Conservation (phyloP, 2,329 filamentous ascomycete genomes). For the Thielaviopsis ethacetica region DNA sequence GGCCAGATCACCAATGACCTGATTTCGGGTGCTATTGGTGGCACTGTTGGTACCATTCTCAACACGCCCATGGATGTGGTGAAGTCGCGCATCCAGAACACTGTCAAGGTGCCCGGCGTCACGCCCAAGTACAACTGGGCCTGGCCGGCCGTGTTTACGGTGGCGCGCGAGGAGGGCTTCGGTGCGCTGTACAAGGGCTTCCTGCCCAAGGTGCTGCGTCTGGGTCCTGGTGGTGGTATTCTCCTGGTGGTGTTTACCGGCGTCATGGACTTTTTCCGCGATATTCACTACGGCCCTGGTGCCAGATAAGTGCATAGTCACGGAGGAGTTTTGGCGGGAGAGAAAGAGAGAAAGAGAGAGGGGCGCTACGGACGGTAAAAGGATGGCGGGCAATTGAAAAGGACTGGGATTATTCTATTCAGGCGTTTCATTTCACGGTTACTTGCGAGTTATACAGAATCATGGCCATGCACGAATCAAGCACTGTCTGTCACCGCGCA, state of each 20-base stretch:
- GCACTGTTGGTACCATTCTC: slow-evolving; percentile 72
- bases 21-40: slow-evolving; percentile 71
- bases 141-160: slow-evolving; percentile 68
- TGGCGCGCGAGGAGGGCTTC: slow-evolving; percentile 88
- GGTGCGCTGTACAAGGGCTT: slow-evolving; percentile 93
- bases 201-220: slow-evolving; percentile 62
- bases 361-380: neutral
- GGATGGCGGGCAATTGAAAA: neutral
- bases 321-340: neutral
- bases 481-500: slow-evolving; percentile 3
- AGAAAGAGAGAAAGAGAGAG: neutral
- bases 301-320: slow-evolving; percentile 2
- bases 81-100: slow-evolving; percentile 97
- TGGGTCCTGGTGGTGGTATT: slow-evolving; percentile 45
- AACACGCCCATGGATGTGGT: slow-evolving; percentile 97
- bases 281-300: slow-evolving; percentile 23
- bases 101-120: slow-evolving; percentile 61
- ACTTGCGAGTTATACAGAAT: slow-evolving; percentile 3
- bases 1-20: slow-evolving; percentile 76
- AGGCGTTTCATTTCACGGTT: slow-evolving; percentile 4
- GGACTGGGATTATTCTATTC: slow-evolving; percentile 5
- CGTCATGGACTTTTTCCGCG: slow-evolving; percentile 84
- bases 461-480: slow-evolving; percentile 7
- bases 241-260: slow-evolving; percentile 75
- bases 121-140: slow-evolving; percentile 98